Evolutionary conservation across 2,329 filamentous ascomycete species (phyloP).

Genomic region (Chaetomiaceae sp.): DNA sequence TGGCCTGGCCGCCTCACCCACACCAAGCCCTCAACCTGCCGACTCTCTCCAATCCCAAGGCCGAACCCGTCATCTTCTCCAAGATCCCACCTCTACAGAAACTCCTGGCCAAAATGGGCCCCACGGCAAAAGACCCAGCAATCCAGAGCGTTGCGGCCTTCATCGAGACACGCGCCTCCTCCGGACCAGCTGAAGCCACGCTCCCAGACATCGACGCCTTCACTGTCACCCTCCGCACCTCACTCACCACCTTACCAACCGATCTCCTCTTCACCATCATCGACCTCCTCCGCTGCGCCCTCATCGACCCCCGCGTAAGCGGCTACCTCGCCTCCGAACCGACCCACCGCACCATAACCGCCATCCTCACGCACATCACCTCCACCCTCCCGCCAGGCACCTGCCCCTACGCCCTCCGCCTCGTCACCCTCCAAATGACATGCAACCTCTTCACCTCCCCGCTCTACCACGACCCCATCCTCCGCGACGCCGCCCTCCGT

Average conservation of each 20-base stretch:
- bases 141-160: conserved; percentile 65
- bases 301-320: conserved; percentile 73
- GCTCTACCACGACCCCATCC: conserved; percentile 62
- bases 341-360: conserved; percentile 56
- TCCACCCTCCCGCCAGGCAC: conserved; percentile 32
- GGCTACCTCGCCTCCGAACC: conserved; percentile 78
- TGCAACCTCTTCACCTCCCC: conserved; percentile 80
- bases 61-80: conserved; percentile 64
- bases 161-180: conserved; percentile 55
- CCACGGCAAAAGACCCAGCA: conserved; percentile 50
- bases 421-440: conserved; percentile 76
- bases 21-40: conserved; percentile 69
- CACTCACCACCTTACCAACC: conserved; percentile 50
- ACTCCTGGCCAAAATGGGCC: conserved; percentile 71
- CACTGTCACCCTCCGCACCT: conserved; percentile 53
- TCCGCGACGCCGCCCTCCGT: conserved; percentile 48
- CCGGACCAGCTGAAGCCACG: conserved; percentile 59
- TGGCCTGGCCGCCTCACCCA: conserved; percentile 70
- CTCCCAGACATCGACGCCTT: conserved; percentile 68
- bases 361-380: conserved; percentile 59
- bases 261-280: conserved; percentile 73
- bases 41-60: conserved; percentile 58
- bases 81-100: conserved; percentile 82
- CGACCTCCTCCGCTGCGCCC: conserved; percentile 75
- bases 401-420: conserved; percentile 74